Evolutionary conservation across 306 rosid species (phyloP).

Genomic region (Geum urbanum): DNA sequence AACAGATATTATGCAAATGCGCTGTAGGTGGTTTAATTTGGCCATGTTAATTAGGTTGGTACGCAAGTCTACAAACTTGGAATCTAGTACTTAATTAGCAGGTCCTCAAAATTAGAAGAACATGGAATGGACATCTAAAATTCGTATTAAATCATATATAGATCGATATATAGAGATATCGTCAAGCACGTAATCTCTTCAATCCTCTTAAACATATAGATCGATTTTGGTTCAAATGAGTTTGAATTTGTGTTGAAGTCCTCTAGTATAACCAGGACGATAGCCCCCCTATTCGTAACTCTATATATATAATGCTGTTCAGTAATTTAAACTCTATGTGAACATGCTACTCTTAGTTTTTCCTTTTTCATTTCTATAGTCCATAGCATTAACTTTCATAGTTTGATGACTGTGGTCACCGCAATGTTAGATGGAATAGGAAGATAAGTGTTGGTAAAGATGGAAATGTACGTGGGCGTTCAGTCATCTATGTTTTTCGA

Average conservation of each 20-base stretch:
- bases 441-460: neutral
- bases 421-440: neutral
- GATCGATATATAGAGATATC: too few species aligned
- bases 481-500: neutral
- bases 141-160: neutral
- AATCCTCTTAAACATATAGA: too few species aligned
- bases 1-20: too few species aligned
- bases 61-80: neutral
- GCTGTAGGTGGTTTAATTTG: neutral
- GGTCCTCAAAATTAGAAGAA: too few species aligned
- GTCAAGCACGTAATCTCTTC: too few species aligned
- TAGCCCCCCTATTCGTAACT: too few species aligned
- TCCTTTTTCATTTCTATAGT: neutral
- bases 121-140: neutral
- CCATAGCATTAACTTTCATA: neutral
- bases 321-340: too few species aligned
- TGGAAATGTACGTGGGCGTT: neutral
- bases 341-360: too few species aligned
- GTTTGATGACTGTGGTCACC: neutral
- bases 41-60: neutral
- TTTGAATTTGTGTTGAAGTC: too few species aligned
- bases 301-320: too few species aligned
- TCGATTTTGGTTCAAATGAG: too few species aligned
- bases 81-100: neutral
- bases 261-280: too few species aligned